phyloP scores from a whole-genome alignment of 345 rosid species.

The Linum lewisii region DNA sequence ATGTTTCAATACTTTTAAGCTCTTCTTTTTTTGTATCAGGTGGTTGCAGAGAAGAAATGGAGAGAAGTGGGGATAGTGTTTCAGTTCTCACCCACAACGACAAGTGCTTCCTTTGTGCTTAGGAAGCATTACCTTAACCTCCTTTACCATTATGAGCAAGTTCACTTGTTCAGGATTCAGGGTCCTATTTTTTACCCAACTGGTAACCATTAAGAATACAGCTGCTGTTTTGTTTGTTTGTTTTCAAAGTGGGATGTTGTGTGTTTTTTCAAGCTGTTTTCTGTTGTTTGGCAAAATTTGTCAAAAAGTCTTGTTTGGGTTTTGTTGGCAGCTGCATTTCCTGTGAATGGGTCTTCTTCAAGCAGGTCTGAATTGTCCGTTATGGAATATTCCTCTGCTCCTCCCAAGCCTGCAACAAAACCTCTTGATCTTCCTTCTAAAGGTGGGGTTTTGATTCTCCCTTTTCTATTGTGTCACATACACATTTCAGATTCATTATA shows the following conservation, averaged over 20 bases:
- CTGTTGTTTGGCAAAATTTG: background rate
- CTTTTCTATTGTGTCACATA: background rate
- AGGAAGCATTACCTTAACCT: conserved; percentile 76
- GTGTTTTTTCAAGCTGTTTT: background rate
- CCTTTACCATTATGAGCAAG: conserved; percentile 87
- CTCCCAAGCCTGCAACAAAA: conserved; percentile 23
- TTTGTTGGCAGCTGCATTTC: conserved; percentile 40
- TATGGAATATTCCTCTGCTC: conserved; percentile 36
- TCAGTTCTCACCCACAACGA: conserved; percentile 77
- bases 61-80: conserved; percentile 94
- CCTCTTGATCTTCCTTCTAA: conserved; percentile 24
- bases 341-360: conserved; percentile 25
- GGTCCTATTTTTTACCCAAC: conserved; percentile 52
- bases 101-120: conserved; percentile 90
- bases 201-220: conserved; percentile 28
- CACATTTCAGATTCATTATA: no score
- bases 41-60: conserved; percentile 96
- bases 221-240: conserved; percentile 1
- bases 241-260: conserved; percentile 8
- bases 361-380: conserved; percentile 45
- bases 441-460: conserved; percentile 30
- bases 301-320: no score
- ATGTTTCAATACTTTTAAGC: background rate
- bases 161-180: conserved; percentile 58
- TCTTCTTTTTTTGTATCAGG: conserved; percentile 26